A percentile compares a stretch with the other conserved stretches of the same genome.
Conservation (phyloP, 768 basidiomycete genomes). For the Podaxis sp. region DNA sequence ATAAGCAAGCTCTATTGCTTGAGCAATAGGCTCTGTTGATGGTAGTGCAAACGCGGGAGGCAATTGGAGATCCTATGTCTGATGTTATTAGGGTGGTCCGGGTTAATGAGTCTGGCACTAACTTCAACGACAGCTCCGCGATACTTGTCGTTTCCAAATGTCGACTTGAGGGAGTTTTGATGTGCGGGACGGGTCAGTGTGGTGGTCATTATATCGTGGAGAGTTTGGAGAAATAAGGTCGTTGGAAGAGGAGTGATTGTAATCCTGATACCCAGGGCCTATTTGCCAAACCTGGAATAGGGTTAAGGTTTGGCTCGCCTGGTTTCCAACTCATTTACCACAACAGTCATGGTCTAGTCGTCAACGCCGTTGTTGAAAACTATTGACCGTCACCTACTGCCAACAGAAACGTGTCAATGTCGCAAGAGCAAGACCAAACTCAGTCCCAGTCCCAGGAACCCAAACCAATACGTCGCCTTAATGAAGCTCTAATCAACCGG, state of each 20-base stretch:
- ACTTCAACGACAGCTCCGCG: slow-evolving; percentile 92
- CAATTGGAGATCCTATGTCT: slow-evolving; percentile 63
- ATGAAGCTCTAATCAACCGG: slow-evolving; percentile 82
- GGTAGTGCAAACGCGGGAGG: slow-evolving; percentile 87
- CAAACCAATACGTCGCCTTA: slow-evolving; percentile 65
- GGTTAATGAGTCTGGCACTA: slow-evolving; percentile 9
- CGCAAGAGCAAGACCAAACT: not conserved
- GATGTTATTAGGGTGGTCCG: not conserved
- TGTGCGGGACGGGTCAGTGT: slow-evolving; percentile 12
- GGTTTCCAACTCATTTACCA: not conserved
- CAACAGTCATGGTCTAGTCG: not conserved
- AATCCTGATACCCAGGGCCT: not conserved
- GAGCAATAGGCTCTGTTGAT: slow-evolving; percentile 60
- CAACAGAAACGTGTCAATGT: not conserved
- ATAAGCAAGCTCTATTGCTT: slow-evolving; percentile 83
- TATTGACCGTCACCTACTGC: not conserved
- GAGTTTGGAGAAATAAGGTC: not conserved
- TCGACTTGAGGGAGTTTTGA: slow-evolving; percentile 8
- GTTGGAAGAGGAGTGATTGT: not conserved
- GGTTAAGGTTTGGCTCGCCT: slow-evolving; percentile 7
- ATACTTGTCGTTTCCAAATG: slow-evolving; percentile 48
- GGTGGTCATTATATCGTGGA: slow-evolving; percentile 16
- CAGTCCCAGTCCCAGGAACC: not conserved
- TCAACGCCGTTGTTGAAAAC: not conserved
- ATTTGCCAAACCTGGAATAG: slow-evolving; percentile 2